Base-by-base conservation (phyloP, 257 asterid species). In the Fraxinus quadrangulata region DNA sequence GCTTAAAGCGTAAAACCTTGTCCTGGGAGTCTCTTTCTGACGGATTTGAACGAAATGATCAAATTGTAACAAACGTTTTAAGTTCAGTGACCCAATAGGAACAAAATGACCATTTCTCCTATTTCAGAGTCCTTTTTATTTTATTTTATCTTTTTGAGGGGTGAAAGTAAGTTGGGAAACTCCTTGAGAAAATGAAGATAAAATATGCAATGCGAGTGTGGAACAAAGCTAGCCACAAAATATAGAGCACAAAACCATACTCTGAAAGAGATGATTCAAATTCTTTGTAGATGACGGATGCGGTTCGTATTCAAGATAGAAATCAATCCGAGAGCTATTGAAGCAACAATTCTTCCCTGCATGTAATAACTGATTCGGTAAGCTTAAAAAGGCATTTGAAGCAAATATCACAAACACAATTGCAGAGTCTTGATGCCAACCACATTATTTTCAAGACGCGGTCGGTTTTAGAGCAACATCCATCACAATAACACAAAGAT, bases 261-360 rank as follows among this genome's bases (percentile, higher is more conserved):
- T 95, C 83, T 95, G 97, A 82, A 93, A 95, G 71, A 95, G 97
- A 84, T 93, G 99, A 79, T 88, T 86, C 87, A 95, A 81, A 83
- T 95, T 95, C 87, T 90, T 95, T 0, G 96, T 73, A 76, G 98
- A 95, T 76, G 99, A 82, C 74, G 98, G 97, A 75, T 93, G 96
- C 34, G 99, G 99, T 89, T 95, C 99, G 11, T 85, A 89, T 77
- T 88, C 93, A 30, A 95, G 99, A 84, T 93, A 95, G 85, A 82
- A 82, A 72, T 88, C 89, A 21, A 93, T 88, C 78, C 94, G 90
- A 4, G 98, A 90, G 90, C 87, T 83, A 78, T 95, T 95, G 92
- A 93, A 92, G 88, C 98, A 95, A 88, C 99, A 95, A 77, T 90
- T 93, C 83, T 85, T 75, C 83, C 99, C 99, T 95, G 97, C 85